phyloP scores from a whole-genome alignment of 768 basidiomycete genomes.

The Imleria badia region DNA sequence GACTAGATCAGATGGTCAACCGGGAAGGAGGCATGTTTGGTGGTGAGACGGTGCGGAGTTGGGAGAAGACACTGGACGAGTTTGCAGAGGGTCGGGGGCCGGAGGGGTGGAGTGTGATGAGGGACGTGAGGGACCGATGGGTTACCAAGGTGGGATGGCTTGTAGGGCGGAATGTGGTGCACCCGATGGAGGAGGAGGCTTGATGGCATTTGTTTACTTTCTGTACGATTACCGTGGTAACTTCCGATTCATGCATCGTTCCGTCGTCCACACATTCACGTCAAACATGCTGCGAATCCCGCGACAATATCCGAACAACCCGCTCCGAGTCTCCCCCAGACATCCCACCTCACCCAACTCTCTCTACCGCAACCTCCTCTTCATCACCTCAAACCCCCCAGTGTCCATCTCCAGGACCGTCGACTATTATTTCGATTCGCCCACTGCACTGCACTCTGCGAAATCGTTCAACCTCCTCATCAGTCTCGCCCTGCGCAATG shows the following conservation, averaged over 20 bases:
- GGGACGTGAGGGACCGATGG: conserved; percentile 61
- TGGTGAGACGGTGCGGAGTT: conserved; percentile 61
- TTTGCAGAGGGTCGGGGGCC: conserved; percentile 54
- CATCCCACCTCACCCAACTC: conserved; percentile 29
- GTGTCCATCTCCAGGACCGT: conserved; percentile 15
- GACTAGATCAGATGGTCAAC: conserved; percentile 70
- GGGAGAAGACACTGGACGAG: conserved; percentile 70
- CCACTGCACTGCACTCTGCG: conserved; percentile 34
- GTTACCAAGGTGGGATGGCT: conserved; percentile 77
- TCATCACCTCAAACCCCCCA: conserved; percentile 19
- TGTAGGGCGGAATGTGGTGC: conserved; percentile 45
- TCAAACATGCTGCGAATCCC: no score
- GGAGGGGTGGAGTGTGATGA: conserved; percentile 42
- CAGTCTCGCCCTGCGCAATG: conserved; percentile 48
- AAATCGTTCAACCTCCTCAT: conserved; percentile 47
- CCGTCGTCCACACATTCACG: no score
- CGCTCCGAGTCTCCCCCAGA: no score
- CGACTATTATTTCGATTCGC: conserved; percentile 30
- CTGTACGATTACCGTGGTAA: no score
- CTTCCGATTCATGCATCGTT: no score
- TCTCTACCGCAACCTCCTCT: conserved; percentile 36
- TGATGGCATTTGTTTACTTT: conserved; percentile 10
- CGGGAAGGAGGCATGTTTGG: conserved; percentile 78
- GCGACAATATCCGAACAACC: no score
- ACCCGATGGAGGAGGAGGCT: conserved; percentile 33